A percentile compares a stretch with the other conserved stretches of the same genome.
Evolutionary conservation across 1,284 basidiomycete genomes (phyloP).

Genomic region (Ustilago trichophora): DNA sequence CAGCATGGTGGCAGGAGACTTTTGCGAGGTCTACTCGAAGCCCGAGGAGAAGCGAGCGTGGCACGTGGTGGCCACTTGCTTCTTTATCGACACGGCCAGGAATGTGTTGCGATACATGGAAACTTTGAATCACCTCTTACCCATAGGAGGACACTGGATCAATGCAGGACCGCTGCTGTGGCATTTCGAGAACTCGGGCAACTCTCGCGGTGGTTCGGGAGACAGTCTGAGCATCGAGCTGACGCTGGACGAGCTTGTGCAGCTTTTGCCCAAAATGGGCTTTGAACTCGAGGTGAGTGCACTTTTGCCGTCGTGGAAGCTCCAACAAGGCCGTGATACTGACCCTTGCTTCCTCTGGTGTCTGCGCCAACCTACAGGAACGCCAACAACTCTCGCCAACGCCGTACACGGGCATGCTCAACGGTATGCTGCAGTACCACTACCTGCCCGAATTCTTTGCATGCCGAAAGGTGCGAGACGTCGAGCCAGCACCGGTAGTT

Average conservation of each 20-base stretch:
- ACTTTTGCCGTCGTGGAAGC: not conserved
- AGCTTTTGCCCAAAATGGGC: conserved; percentile 78
- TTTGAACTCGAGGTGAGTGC: conserved; percentile 79
- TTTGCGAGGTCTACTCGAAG: conserved; percentile 60
- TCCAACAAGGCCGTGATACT: not conserved
- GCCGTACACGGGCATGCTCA: conserved; percentile 84
- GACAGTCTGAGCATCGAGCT: conserved; percentile 75
- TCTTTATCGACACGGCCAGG: conserved; percentile 90
- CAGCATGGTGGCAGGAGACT: conserved; percentile 66
- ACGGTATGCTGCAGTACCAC: conserved; percentile 85
- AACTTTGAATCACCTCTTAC: conserved; percentile 59
- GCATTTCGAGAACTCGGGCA: conserved; percentile 89
- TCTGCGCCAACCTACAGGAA: conserved; percentile 71
- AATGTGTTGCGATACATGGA: conserved; percentile 63
- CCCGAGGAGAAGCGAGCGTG: conserved; percentile 77
- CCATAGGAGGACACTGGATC: conserved; percentile 60
- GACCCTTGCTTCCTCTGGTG: not conserved
- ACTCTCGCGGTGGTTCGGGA: conserved; percentile 4
- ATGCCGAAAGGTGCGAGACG: conserved; percentile 58
- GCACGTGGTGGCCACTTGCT: conserved; percentile 92
- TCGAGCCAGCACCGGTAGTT: conserved; percentile 45
- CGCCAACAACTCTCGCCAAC: conserved; percentile 78
- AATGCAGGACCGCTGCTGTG: conserved; percentile 84
- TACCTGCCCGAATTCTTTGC: conserved; percentile 74
- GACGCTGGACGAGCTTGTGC: conserved; percentile 85